These are phyloP conservation scores for Pythium phragmitis DNA, from an alignment of 352 stramenopile genomes.

Conservation along the genomic window DNA sequence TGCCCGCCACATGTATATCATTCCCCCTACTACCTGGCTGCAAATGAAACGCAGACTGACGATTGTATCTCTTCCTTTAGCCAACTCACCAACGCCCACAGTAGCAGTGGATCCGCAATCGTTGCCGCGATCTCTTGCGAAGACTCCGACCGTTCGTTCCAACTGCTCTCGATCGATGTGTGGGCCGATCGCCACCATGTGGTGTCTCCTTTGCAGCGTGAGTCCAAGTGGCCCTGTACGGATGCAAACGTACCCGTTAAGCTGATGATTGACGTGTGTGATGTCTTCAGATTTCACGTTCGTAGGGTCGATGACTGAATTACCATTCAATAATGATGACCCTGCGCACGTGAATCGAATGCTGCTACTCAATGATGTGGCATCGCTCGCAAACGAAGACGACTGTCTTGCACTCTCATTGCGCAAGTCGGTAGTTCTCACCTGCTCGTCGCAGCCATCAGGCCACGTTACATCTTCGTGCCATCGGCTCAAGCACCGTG, in stretches of 20 bases:
- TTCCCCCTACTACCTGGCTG: not conserved
- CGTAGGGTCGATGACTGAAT: not conserved
- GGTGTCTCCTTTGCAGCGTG: constrained; percentile 23
- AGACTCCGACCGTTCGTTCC: constrained; percentile 46
- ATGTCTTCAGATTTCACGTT: constrained; percentile 17
- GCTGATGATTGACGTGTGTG: not conserved
- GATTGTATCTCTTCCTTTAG: not conserved
- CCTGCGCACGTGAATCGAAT: not conserved
- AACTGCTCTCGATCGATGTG: constrained; percentile 44
- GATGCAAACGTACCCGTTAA: not conserved
- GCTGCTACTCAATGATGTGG: constrained; percentile 16
- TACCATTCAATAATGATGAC: not conserved
- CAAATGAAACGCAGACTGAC: too few relatives aligned
- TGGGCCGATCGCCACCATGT: not conserved
- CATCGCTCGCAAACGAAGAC: not conserved
- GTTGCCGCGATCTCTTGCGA: constrained; percentile 35
- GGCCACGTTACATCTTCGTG: constrained; percentile 11
- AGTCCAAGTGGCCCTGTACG: not conserved
- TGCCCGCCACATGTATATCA: constrained; percentile 48
- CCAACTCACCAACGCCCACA: not conserved
- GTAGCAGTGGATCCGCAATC: not conserved
- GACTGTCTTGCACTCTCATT: constrained; percentile 10
- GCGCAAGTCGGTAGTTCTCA: constrained; percentile 19
- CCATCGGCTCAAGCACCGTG: constrained; percentile 25
- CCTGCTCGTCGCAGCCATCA: not conserved